phyloP scores from a whole-genome alignment of 2,329 filamentous ascomycete species.

The Sordariomycetes sp. region DNA sequence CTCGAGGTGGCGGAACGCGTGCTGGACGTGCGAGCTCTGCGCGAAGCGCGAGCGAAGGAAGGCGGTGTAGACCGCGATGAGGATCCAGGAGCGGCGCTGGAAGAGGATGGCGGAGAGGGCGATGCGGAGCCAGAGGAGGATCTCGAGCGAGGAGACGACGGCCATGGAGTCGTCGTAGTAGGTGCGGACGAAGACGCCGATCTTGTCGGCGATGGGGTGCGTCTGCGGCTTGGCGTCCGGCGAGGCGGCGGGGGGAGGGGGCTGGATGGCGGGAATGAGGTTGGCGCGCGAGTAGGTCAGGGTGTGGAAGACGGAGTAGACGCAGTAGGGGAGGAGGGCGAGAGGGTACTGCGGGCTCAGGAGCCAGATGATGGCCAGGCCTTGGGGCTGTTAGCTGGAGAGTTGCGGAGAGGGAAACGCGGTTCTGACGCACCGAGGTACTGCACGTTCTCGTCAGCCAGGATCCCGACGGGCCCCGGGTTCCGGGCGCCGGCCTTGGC shows the following conservation, averaged over 20 bases:
- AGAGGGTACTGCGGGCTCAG: conserved; percentile 79
- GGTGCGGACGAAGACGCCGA: conserved; percentile 89
- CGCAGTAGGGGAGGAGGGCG: conserved; percentile 82
- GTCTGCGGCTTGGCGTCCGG: conserved; percentile 40
- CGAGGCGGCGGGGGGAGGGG: conserved; percentile 44
- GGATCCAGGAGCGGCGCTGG: conserved; percentile 80
- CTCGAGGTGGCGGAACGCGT: conserved; percentile 57
- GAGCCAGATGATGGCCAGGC: conserved; percentile 89
- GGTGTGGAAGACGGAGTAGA: conserved; percentile 98
- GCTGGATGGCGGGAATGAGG: conserved; percentile 75
- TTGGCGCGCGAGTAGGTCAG: conserved; percentile 92
- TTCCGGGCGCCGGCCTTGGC: conserved; percentile 57
- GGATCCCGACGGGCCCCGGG: conserved; percentile 46
- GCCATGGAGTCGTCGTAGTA: conserved; percentile 98
- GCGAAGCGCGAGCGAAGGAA: conserved; percentile 85
- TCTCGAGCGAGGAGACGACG: conserved; percentile 78
- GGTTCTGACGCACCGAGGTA: conserved; percentile 82
- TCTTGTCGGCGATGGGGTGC: conserved; percentile 61
- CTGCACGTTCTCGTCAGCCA: conserved; percentile 91
- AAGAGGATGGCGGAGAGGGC: conserved; percentile 73
- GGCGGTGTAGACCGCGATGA: conserved; percentile 72
- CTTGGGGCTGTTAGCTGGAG: neutral
- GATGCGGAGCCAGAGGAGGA: conserved; percentile 74
- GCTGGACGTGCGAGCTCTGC: conserved; percentile 89
- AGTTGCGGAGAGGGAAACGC: too few relatives aligned